Conservation (phyloP, 139 green algal genomes). For the Chlamydomonas schloesseri region DNA sequence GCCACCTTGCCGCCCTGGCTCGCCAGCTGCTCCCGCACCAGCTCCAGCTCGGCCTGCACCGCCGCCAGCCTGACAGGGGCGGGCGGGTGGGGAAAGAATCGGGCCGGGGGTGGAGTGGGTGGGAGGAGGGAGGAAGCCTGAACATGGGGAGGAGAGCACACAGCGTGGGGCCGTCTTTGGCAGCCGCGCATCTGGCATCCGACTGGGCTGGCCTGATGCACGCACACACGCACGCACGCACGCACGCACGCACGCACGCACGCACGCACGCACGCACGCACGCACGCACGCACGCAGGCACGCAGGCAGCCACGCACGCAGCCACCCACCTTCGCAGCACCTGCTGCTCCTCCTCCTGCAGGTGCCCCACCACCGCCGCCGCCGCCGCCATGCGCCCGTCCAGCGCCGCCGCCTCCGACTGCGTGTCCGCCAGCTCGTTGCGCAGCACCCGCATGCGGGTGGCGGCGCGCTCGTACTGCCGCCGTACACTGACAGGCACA, state of each 20-base stretch:
- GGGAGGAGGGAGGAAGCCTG: not conserved
- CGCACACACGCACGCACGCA: too few relatives aligned
- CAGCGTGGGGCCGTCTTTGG: too few relatives aligned
- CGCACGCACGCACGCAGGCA: too few relatives aligned
- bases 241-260: too few relatives aligned
- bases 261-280: too few relatives aligned
- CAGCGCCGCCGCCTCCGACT: constrained; percentile 34
- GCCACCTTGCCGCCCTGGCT: constrained; percentile 26
- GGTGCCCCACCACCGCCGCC: constrained; percentile 31
- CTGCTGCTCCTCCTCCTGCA: constrained; percentile 37
- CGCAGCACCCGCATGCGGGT: constrained; percentile 51
- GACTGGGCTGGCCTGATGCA: too few relatives aligned
- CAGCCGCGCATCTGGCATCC: too few relatives aligned
- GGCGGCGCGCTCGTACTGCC: constrained; percentile 39
- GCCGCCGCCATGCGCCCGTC: constrained; percentile 14
- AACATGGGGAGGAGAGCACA: too few relatives aligned
- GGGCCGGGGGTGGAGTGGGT: not conserved
- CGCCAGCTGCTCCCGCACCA: constrained; percentile 7
- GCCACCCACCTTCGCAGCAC: constrained; percentile 6
- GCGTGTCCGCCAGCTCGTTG: constrained; percentile 55
- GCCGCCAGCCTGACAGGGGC: constrained; percentile 21
- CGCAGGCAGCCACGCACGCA: too few relatives aligned
- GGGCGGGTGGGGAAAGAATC: too few relatives aligned
- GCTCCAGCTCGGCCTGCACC: constrained; percentile 45
- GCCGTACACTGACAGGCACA: constrained; percentile 36